Conservation (phyloP, 2,329 filamentous ascomycete genomes). For the Xylaria sp. region DNA sequence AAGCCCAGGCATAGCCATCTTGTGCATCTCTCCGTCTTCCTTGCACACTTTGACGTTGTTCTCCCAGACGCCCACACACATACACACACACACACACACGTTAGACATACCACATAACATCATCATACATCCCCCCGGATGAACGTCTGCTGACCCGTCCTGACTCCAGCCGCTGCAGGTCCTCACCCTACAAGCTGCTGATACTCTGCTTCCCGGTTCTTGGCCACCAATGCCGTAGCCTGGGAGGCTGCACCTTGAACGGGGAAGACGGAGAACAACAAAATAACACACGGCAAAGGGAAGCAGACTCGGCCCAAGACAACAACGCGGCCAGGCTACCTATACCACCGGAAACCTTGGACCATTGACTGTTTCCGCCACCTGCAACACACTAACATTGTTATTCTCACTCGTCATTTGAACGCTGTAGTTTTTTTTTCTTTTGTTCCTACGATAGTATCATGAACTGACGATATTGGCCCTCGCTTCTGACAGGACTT, state of each 20-base stretch:
- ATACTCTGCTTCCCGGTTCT: slow-evolving; percentile 38
- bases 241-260: slow-evolving; percentile 43
- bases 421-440: slow-evolving; percentile 30
- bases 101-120: slow-evolving; percentile 12
- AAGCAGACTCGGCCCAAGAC: slow-evolving; percentile 16
- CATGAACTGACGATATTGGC: slow-evolving; percentile 49
- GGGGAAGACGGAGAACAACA: slow-evolving; percentile 30
- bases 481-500: slow-evolving; percentile 60
- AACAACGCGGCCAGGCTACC: slow-evolving; percentile 14
- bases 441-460: slow-evolving; percentile 34
- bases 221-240: slow-evolving; percentile 46
- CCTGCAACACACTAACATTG: slow-evolving; percentile 32
- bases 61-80: too few relatives aligned
- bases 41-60: slow-evolving; percentile 6
- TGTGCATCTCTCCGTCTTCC: slow-evolving; percentile 19
- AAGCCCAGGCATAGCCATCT: slow-evolving; percentile 19
- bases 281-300: slow-evolving; percentile 12
- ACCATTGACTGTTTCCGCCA: slow-evolving; percentile 35
- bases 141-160: slow-evolving; percentile 42
- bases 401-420: slow-evolving; percentile 22
- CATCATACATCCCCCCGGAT: slow-evolving; percentile 19
- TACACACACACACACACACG: too few relatives aligned
- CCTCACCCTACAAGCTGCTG: slow-evolving; percentile 33
- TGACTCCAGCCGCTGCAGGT: slow-evolving; percentile 41
- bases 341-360: slow-evolving; percentile 22